phyloP scores from a whole-genome alignment of 78 protist genomes.

The Dictyostelium brefeldianum region DNA sequence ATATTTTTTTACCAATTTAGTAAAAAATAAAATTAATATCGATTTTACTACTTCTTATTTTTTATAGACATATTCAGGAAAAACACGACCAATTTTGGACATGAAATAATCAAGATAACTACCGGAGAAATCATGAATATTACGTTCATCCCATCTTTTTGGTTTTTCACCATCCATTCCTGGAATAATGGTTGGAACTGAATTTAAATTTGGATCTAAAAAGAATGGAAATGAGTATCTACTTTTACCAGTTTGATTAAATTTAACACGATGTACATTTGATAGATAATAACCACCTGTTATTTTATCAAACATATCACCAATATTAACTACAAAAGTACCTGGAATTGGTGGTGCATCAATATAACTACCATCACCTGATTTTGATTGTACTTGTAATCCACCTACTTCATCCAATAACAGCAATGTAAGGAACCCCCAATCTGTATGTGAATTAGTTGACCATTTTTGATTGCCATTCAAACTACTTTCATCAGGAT shows the following conservation, averaged over 20 bases:
- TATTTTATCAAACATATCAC: slow-evolving; percentile 82
- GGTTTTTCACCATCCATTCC: slow-evolving; percentile 10
- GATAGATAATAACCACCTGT: slow-evolving; percentile 64
- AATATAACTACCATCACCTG: slow-evolving; percentile 18
- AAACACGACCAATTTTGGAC: slow-evolving; percentile 27
- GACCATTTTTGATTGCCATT: neutral
- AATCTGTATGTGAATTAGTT: slow-evolving; percentile 75
- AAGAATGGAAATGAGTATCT: slow-evolving; percentile 80
- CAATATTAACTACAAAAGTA: slow-evolving; percentile 75
- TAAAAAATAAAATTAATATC: too few species aligned
- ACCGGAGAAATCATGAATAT: slow-evolving; percentile 41
- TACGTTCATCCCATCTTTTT: slow-evolving; percentile 30
- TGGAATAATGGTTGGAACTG: slow-evolving; percentile 13
- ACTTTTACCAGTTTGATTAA: neutral
- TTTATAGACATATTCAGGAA: slow-evolving; percentile 34
- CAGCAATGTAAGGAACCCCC: slow-evolving; percentile 77
- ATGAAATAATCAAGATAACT: slow-evolving; percentile 37
- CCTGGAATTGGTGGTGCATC: slow-evolving; percentile 74
- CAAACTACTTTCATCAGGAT: neutral
- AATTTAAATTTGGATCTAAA: slow-evolving; percentile 62
- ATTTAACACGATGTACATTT: slow-evolving; percentile 75
- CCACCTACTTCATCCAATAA: slow-evolving; percentile 70
- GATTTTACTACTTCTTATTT: too few species aligned
- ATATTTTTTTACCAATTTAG: too few species aligned
- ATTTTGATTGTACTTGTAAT: slow-evolving; percentile 38